These are phyloP conservation scores for Xylaria sp. DNA, from an alignment of 2,329 filamentous ascomycete species.

Conservation along the genomic window DNA sequence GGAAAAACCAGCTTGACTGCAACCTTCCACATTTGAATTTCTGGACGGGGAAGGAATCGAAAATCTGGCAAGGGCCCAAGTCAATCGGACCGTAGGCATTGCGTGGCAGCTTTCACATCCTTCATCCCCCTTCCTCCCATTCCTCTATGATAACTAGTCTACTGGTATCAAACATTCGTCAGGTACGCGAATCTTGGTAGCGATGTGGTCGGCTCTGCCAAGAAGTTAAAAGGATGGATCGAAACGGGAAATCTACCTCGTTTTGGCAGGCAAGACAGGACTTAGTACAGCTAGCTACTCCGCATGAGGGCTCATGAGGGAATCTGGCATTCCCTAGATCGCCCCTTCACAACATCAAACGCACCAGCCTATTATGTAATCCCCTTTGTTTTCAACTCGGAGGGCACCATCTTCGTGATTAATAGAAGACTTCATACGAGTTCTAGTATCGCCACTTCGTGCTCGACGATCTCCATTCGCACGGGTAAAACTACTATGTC, in stretches of 20 bases:
- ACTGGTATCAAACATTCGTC: neutral
- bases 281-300: neutral
- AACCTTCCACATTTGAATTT: slow-evolving; percentile 35
- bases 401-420: neutral
- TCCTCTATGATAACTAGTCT: neutral
- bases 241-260: slow-evolving; percentile 19
- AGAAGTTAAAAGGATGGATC: neutral
- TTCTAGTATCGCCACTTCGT: neutral
- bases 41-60: slow-evolving; percentile 15
- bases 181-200: neutral
- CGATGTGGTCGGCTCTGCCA: slow-evolving; percentile 2
- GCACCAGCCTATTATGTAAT: too few species aligned
- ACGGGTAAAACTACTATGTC: too few species aligned
- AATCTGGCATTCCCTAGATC: slow-evolving; percentile 1
- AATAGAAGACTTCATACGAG: neutral
- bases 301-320: slow-evolving; percentile 14
- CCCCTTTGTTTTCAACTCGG: neutral
- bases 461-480: neutral
- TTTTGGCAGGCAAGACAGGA: slow-evolving; percentile 28
- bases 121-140: neutral
- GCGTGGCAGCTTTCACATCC: slow-evolving; percentile 8
- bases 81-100: slow-evolving; percentile 26
- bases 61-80: neutral
- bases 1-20: slow-evolving; percentile 22
- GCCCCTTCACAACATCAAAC: neutral